Conservation (phyloP, 331 rosid genomes). For the Acacia pycnantha region DNA sequence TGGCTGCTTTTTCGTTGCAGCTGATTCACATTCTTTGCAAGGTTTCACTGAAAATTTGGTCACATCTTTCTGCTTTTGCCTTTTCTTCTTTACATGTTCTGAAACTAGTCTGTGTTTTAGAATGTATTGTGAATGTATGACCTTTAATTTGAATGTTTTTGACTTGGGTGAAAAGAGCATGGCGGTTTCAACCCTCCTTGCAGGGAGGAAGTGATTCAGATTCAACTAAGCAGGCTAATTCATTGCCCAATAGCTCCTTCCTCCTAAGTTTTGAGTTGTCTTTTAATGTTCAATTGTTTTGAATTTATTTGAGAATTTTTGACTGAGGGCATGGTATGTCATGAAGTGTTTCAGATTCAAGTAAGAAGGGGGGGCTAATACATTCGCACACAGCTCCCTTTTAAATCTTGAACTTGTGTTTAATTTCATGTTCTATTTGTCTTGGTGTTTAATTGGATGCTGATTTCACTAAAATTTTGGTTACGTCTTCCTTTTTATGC, state of each 20-base stretch:
- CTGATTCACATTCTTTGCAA: too few relatives aligned
- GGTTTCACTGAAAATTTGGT: too few relatives aligned
- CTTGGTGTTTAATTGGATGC: not conserved
- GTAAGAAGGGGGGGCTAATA: not conserved
- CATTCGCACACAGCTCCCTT: not conserved
- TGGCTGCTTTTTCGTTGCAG: too few relatives aligned
- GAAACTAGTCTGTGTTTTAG: too few relatives aligned
- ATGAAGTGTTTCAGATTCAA: not conserved
- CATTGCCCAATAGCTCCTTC: not conserved
- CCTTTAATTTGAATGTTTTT: too few relatives aligned
- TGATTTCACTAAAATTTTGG: too few relatives aligned
- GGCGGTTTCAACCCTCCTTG: not conserved
- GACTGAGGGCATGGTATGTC: not conserved
- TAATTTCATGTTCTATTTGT: too few relatives aligned
- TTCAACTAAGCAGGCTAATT: not conserved
- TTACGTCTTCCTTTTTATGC: too few relatives aligned
- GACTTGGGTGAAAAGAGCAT: not conserved
- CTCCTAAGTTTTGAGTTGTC: not conserved
- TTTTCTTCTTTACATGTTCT: too few relatives aligned
- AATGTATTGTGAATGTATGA: too few relatives aligned
- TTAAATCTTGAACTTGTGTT: not conserved
- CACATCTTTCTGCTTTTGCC: too few relatives aligned
- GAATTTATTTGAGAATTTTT: not conserved
- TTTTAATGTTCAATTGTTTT: not conserved
- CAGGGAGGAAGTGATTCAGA: not conserved